Evolutionary conservation across 2,329 filamentous ascomycete genomes (phyloP), one percentile per base, ranked within the genome.

Genomic region (Penicillium sp.): DNA sequence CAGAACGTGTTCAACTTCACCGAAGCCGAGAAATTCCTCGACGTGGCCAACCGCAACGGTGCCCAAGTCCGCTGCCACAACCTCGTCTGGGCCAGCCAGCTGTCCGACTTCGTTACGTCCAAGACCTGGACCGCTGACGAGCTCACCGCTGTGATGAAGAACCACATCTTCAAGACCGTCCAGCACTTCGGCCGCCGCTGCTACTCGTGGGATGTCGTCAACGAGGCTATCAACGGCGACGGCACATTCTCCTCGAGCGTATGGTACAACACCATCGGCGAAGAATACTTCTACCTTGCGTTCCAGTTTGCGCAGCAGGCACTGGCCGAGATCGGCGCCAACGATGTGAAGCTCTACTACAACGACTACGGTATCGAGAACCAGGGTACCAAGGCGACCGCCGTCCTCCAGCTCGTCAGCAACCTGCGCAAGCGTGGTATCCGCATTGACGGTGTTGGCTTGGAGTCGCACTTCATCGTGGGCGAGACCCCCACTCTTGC

Each of bases 31-130:
- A 64, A 73, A 14, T 75, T 79, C 56, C 66, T 78, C 10, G 63
- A 70, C 37, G 66, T 77, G 5, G 73, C 71, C 19, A 68, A 71
- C 33, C 60, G 68, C 16, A 70, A 70, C 11, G 67, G 69, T 13
- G 73, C 79, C 57, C 62, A 83, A n/a, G 68, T 88, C 46, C 79
- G 87, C 55, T 89, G 87, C 72, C 87, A 90, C 69, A 86, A 81
- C 52, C 74, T 81, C 50, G 71, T 82, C 50, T 82, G 80, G 81
- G 63, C 66, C 41, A 66, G 60, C 27, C 69, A 75, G 51, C 59
- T 74, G 3, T 80, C 83, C 1, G 71, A 76, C 13, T 86, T 81
- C 78, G 77, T 84, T 37, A 77, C 73, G 11, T 61, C 63, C 13
- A 63, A 70, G 0, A 80, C 77, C 35, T 89, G 84, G 82, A 87